phyloP scores from a whole-genome alignment of 805 yeast genomes.

The Candida krabiensis region DNA sequence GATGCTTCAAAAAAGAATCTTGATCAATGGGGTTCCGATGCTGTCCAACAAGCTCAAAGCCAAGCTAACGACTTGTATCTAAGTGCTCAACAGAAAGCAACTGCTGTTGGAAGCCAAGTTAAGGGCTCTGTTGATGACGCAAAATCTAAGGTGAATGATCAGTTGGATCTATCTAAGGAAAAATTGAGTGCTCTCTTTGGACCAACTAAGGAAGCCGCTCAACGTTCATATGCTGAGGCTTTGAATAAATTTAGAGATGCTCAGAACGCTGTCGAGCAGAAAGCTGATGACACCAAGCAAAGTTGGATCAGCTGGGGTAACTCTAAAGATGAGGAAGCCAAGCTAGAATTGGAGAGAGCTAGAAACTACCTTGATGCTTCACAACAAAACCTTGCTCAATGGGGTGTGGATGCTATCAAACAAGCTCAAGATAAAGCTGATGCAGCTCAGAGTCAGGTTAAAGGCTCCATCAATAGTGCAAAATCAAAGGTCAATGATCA shows the following conservation, averaged over 20 bases:
- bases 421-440: constrained; percentile 19
- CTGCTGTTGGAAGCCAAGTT: constrained; percentile 8
- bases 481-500: constrained; percentile 14
- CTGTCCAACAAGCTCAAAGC: too few relatives aligned
- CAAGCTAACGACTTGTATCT: too few relatives aligned
- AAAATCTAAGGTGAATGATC: constrained; percentile 14
- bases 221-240: constrained; percentile 28
- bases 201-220: constrained; percentile 23
- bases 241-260: constrained; percentile 29
- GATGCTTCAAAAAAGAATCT: too few relatives aligned
- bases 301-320: constrained; percentile 42
- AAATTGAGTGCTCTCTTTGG: constrained; percentile 18
- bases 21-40: too few relatives aligned
- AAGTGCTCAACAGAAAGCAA: constrained; percentile 14
- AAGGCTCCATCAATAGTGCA: constrained; percentile 14
- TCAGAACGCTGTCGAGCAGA: too few relatives aligned
- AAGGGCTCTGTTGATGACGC: constrained; percentile 16
- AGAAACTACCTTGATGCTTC: constrained; percentile 37
- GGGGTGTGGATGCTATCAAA: constrained; percentile 23
- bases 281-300: constrained; percentile 31
- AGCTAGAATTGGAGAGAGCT: constrained; percentile 35
- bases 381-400: constrained; percentile 21
- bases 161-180: constrained; percentile 15
- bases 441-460: constrained; percentile 9
- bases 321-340: constrained; percentile 36